Percentiles rank a stretch among this genome's conserved stretches.
Evolutionary conservation across 176 grass and related monocot genomes (phyloP).

Genomic region (Triticum urartu): DNA sequence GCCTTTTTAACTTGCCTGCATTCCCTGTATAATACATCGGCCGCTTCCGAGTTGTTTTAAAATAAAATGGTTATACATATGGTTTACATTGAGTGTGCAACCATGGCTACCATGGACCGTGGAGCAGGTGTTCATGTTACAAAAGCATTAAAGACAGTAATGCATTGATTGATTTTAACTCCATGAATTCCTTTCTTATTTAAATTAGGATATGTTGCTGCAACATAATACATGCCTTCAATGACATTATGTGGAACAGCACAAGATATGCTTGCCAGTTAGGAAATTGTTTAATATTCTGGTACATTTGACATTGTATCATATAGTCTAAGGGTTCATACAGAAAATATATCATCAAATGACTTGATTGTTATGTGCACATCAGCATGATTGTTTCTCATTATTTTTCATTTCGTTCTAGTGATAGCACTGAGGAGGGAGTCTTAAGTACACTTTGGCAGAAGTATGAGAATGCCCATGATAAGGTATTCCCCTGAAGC

Average conservation of each 20-base stretch:
- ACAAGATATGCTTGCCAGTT: background rate
- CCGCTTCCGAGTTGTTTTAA: background rate
- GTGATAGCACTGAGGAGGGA: slow-evolving; percentile 64
- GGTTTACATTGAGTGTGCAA: background rate
- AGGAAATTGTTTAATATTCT: background rate
- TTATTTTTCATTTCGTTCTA: slow-evolving; percentile 39
- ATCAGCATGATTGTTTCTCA: slow-evolving; percentile 17
- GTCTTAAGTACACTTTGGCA: slow-evolving; percentile 76
- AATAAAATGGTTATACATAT: background rate
- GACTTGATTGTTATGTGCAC: background rate
- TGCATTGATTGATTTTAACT: background rate
- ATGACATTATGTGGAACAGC: background rate
- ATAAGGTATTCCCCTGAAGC: slow-evolving; percentile 56
- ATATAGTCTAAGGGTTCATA: background rate
- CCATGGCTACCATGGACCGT: background rate
- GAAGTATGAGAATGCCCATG: slow-evolving; percentile 61
- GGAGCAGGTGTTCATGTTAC: background rate
- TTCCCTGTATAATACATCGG: background rate
- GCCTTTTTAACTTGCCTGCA: background rate
- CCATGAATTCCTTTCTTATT: background rate
- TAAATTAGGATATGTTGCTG: background rate
- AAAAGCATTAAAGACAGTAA: background rate
- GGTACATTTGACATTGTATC: background rate
- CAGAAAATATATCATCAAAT: background rate
- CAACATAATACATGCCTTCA: background rate